phyloP scores from a whole-genome alignment of 2,329 filamentous ascomycete genomes.

The Myriosclerotinia duriaeana region DNA sequence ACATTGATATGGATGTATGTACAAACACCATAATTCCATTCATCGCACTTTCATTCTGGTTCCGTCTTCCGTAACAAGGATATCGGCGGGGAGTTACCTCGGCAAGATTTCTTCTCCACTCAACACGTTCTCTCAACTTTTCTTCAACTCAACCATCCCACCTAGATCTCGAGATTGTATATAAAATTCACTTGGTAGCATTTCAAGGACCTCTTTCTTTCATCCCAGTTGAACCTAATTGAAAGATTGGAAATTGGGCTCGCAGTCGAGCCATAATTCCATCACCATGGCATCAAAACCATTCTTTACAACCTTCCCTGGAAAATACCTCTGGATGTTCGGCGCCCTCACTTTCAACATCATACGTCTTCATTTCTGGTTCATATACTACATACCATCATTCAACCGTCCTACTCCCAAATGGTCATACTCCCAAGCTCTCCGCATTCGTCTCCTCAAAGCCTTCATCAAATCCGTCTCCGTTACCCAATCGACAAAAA shows the following conservation, averaged over 20 bases:
- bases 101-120: too few relatives aligned
- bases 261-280: background rate
- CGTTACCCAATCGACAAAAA: background rate
- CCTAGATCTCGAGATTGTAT: background rate
- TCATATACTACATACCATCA: constrained; percentile 9
- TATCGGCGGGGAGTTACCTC: too few relatives aligned
- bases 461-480: constrained; percentile 6
- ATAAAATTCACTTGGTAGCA: too few relatives aligned
- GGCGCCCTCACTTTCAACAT: background rate
- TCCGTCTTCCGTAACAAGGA: too few relatives aligned
- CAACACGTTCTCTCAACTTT: too few relatives aligned
- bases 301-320: background rate
- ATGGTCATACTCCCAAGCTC: constrained; percentile 20
- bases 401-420: constrained; percentile 1
- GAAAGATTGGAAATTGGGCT: background rate
- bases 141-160: too few relatives aligned
- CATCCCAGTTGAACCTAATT: background rate
- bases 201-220: background rate
- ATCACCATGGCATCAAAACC: background rate
- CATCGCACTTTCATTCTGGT: too few relatives aligned
- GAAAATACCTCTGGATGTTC: constrained; percentile 2
- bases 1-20: too few relatives aligned
- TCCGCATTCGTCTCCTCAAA: constrained; percentile 10
- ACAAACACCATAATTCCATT: too few relatives aligned
- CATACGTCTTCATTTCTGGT: constrained; percentile 19